A percentile compares a stretch with the other conserved stretches of the same genome.
Evolutionary conservation across 306 rosid genomes (phyloP).

Genomic region (Vigna mungo): DNA sequence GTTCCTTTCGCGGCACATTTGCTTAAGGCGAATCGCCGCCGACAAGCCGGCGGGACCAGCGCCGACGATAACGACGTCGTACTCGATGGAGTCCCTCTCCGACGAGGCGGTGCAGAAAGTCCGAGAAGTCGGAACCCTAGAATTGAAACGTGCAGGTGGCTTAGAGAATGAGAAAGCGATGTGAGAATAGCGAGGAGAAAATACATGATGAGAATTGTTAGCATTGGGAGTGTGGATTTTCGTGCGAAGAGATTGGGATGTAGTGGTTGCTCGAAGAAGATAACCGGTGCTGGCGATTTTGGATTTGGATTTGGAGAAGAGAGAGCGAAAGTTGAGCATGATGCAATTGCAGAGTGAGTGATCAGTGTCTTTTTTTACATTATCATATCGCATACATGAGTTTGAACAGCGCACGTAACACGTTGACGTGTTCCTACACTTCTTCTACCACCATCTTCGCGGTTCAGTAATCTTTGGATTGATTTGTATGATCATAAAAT

Average conservation of each 20-base stretch:
- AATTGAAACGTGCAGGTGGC: conserved; percentile 4
- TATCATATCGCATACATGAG: not conserved
- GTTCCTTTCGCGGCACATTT: conserved; percentile 66
- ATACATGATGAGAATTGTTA: not conserved
- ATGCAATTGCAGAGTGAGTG: conserved; percentile 2
- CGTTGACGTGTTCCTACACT: not conserved
- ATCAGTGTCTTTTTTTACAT: too few relatives aligned
- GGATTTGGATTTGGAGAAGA: conserved; percentile 55
- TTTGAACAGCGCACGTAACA: not conserved
- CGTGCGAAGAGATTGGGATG: conserved; percentile 7
- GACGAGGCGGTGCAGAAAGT: conserved; percentile 57
- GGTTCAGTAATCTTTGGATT: too few relatives aligned
- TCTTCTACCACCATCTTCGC: not conserved
- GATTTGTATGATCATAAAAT: too few relatives aligned
- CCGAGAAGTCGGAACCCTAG: conserved; percentile 47
- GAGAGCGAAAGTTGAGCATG: conserved; percentile 54
- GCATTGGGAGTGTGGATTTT: not conserved
- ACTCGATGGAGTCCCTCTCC: conserved; percentile 72
- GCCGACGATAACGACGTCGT: conserved; percentile 93
- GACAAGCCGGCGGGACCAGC: conserved; percentile 98
- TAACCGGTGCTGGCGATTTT: not conserved
- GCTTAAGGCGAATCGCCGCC: conserved; percentile 87
- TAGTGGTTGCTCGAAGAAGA: not conserved
- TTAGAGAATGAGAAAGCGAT: conserved; percentile 19
- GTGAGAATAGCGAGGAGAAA: conserved; percentile 21